Evolutionary conservation across 352 stramenopile genomes (phyloP), one percentile per base, ranked within the genome.

Genomic region (Phytophthora litchii): DNA sequence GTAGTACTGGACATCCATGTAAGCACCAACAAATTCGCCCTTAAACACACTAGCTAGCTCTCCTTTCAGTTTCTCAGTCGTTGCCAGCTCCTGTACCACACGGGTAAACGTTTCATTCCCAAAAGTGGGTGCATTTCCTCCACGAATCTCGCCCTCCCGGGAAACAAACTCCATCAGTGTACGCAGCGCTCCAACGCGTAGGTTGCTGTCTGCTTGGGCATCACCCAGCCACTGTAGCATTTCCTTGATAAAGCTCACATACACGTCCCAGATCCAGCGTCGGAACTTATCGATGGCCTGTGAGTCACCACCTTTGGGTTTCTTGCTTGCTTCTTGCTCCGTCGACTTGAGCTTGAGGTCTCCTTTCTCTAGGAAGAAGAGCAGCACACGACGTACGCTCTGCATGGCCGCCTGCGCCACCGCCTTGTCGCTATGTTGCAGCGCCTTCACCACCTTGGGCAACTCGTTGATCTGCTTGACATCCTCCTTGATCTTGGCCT

Each of bases 121-220:
- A 63, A 96, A 96, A 43, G 64, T 46, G 17, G 52, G 42, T n/a
- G 21, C 45, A 3, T 42, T 54, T 25, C 41, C 32, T 19, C 60
- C 41, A 7, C 62, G 70, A 38, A 92, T 73, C 19, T 87, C 76
- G 34, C 80, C 71, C 51, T 95, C 87, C 12, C 80, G 77, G 19
- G 85, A 83, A 23, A 96, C 80, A 43, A 96, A 88, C 70, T 95
- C 85, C 88, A 96, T 94, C 4, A 95, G 70, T 38, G 87, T 96
- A n/a, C 88, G 85, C 58, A 96, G 60, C 29, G 88, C 86, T 16
- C 81, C 80, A 10, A 91, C 76, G 13, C 90, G 88, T 52, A 89
- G 40, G 51, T 92, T 88, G 56, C 52, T 77, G 60, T 92, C 80
- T 16, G 81, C 56, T 21, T 79, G 40, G 16, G 68, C 64, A 31